Conservation (phyloP, 2,329 filamentous ascomycete genomes). For the Fusarium virguliforme region DNA sequence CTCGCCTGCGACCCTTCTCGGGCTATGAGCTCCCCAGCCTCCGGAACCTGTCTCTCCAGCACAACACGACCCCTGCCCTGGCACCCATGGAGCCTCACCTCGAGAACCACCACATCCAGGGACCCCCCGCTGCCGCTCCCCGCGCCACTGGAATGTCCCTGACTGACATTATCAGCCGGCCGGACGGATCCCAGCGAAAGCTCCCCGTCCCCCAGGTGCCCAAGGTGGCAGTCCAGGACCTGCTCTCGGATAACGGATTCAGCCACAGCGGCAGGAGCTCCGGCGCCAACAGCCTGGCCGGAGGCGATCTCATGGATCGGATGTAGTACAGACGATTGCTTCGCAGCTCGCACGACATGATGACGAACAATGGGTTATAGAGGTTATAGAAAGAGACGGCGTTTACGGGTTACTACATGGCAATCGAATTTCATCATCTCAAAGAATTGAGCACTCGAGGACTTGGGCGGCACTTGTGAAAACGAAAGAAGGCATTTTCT, state of each 20-base stretch:
- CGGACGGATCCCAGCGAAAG: slow-evolving; percentile 91
- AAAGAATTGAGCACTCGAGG: slow-evolving; percentile 47
- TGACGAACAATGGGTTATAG: slow-evolving; percentile 58
- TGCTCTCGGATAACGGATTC: slow-evolving; percentile 79
- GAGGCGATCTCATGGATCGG: slow-evolving; percentile 77
- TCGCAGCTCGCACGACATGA: slow-evolving; percentile 57
- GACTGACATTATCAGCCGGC: slow-evolving; percentile 91
- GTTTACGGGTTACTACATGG: slow-evolving; percentile 54
- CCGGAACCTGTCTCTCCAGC: slow-evolving; percentile 72
- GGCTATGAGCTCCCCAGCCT: slow-evolving; percentile 88
- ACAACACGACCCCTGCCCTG: slow-evolving; percentile 69
- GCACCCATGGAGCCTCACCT: slow-evolving; percentile 73
- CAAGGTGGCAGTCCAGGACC: slow-evolving; percentile 89
- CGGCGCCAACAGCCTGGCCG: slow-evolving; percentile 82
- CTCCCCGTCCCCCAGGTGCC: slow-evolving; percentile 92
- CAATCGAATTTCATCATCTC: slow-evolving; percentile 49
- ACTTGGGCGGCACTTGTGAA: slow-evolving; percentile 50
- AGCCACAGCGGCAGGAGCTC: slow-evolving; percentile 84
- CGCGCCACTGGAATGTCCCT: slow-evolving; percentile 82
- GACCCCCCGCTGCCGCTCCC: slow-evolving; percentile 67
- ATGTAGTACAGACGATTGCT: slow-evolving; percentile 55
- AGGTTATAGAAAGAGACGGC: slow-evolving; percentile 60
- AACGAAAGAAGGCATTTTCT: slow-evolving; percentile 44
- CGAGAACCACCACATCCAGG: slow-evolving; percentile 61
- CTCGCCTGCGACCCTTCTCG: slow-evolving; percentile 86